phyloP scores from a whole-genome alignment of 352 stramenopile species.

The Globisporangium cystogenes region DNA sequence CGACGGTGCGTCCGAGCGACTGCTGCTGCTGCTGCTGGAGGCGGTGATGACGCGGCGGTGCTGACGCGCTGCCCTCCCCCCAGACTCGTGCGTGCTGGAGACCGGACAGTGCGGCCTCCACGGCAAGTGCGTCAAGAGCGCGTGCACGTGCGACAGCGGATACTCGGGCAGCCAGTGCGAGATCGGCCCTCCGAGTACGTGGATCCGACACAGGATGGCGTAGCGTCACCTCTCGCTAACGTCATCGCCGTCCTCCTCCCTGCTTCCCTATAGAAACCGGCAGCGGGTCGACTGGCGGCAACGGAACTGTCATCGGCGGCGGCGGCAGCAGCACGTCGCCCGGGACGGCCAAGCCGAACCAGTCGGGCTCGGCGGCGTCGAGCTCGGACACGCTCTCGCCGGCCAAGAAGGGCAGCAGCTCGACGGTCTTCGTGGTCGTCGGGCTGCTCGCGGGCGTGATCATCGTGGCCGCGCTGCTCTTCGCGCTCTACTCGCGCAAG shows the following conservation, averaged over 20 bases:
- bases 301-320: conserved; percentile 5
- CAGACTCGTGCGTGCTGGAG: conserved; percentile 34
- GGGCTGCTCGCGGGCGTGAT: conserved; percentile 54
- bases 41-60: too few relatives aligned
- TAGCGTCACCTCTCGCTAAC: too few relatives aligned
- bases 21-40: too few relatives aligned
- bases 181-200: conserved; percentile 27
- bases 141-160: conserved; percentile 29
- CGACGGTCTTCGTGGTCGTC: conserved; percentile 62
- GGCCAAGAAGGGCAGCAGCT: conserved; percentile 27
- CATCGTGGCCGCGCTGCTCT: conserved; percentile 58
- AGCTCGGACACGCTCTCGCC: conserved; percentile 17
- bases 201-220: too few relatives aligned
- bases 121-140: conserved; percentile 32
- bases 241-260: background rate
- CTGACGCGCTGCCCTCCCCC: background rate
- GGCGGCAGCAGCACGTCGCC: conserved; percentile 1
- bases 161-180: conserved; percentile 50
- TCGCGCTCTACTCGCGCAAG: conserved; percentile 70
- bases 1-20: conserved; percentile 19
- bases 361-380: conserved; percentile 10
- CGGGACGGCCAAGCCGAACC: conserved; percentile 5
- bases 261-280: background rate
- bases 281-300: conserved; percentile 7
- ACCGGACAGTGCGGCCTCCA: conserved; percentile 39